Conservation (phyloP, 2,329 filamentous ascomycete species). For the Aspergillus sp. region DNA sequence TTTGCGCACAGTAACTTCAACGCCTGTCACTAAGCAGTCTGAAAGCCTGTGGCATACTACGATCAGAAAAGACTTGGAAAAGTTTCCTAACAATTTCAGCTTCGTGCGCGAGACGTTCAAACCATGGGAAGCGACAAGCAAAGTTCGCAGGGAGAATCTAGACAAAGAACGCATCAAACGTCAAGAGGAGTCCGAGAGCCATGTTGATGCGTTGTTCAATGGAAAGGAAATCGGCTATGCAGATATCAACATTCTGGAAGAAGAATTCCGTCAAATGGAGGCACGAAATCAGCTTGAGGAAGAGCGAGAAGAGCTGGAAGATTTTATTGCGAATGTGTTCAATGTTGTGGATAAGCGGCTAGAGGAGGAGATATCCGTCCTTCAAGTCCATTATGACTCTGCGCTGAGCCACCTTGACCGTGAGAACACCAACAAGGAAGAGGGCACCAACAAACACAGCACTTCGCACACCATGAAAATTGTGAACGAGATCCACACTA, state of each 20-base stretch:
- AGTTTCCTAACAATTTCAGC: slow-evolving; percentile 42
- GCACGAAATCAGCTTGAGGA: slow-evolving; percentile 53
- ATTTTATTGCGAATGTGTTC: slow-evolving; percentile 52
- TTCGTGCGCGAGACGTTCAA: slow-evolving; percentile 44
- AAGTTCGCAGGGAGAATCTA: slow-evolving; percentile 44
- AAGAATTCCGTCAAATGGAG: slow-evolving; percentile 56
- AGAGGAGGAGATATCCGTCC: slow-evolving; percentile 50
- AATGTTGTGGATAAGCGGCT: slow-evolving; percentile 50
- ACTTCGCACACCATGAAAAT: slow-evolving; percentile 46
- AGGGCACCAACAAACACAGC: slow-evolving; percentile 31
- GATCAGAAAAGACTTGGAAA: slow-evolving; percentile 33
- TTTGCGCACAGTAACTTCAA: slow-evolving; percentile 36
- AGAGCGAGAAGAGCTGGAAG: slow-evolving; percentile 52
- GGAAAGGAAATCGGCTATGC: slow-evolving; percentile 58
- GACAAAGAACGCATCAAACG: slow-evolving; percentile 51
- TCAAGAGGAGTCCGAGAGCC: slow-evolving; percentile 53
- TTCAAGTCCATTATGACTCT: slow-evolving; percentile 49
- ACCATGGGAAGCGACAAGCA: slow-evolving; percentile 49
- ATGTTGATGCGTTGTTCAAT: slow-evolving; percentile 56
- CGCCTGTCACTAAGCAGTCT: slow-evolving; percentile 32
- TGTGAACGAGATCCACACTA: slow-evolving; percentile 47
- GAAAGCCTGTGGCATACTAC: slow-evolving; percentile 35
- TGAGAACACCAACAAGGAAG: slow-evolving; percentile 38
- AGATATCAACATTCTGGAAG: slow-evolving; percentile 55
- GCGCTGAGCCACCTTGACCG: slow-evolving; percentile 43